These are phyloP conservation scores for Sporothrix brunneoviolacea DNA, from an alignment of 2,329 filamentous ascomycete genomes.

Conservation along the genomic window DNA sequence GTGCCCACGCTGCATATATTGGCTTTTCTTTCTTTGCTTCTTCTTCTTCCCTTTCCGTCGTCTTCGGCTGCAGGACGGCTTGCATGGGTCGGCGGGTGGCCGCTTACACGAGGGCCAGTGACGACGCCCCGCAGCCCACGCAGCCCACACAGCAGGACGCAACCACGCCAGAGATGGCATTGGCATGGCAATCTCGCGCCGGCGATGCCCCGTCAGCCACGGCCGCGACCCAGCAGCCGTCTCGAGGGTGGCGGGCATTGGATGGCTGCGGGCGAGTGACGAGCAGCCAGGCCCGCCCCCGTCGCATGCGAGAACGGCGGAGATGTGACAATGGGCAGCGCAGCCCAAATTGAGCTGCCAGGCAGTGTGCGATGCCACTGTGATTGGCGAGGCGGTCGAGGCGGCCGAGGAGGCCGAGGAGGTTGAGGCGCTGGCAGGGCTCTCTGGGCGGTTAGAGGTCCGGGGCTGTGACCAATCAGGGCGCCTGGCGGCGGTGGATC, in stretches of 20 bases:
- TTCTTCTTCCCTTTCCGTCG: not conserved
- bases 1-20: not conserved
- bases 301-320: no score
- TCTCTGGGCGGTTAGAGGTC: constrained; percentile 11
- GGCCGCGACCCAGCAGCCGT: not conserved
- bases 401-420: not conserved
- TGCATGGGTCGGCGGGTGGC: constrained; percentile 7
- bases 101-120: not conserved
- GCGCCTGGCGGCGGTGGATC: not conserved
- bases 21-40: not conserved
- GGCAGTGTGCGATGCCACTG: not conserved
- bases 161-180: not conserved
- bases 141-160: not conserved
- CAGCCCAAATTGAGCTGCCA: no score
- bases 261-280: no score
- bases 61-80: not conserved
- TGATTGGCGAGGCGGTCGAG: constrained; percentile 1
- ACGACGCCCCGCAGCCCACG: constrained; percentile 5
- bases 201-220: not conserved
- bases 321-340: not conserved
- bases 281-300: no score
- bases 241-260: not conserved
- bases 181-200: not conserved
- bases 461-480: constrained; percentile 1
- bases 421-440: no score